These are phyloP conservation scores for Hysterium pulicare DNA, from an alignment of 2,329 filamentous ascomycete species.

Conservation along the genomic window DNA sequence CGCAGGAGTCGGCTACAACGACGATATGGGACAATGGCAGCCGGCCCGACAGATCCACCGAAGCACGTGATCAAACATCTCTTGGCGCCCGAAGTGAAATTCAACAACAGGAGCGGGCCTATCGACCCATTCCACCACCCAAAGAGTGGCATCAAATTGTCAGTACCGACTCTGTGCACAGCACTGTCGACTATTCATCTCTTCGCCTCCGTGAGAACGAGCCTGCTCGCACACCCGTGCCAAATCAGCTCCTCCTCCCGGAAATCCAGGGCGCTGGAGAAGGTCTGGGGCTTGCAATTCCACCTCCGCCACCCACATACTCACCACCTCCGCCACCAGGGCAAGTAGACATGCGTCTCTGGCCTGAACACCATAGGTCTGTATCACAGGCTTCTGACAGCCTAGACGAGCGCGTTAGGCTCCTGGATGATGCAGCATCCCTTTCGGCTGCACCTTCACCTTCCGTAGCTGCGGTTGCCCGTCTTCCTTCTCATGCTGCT, in stretches of 20 bases:
- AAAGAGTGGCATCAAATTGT: conserved; percentile 42
- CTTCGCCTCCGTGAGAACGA: conserved; percentile 23
- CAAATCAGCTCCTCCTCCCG: conserved; percentile 31
- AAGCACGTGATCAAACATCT: conserved; percentile 19
- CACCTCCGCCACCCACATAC: conserved; percentile 28
- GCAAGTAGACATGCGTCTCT: no score
- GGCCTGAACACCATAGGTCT: no score
- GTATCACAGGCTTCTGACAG: no score
- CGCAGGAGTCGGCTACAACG: conserved; percentile 30
- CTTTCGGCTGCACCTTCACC: no score
- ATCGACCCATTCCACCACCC: conserved; percentile 41
- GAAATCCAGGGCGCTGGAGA: conserved; percentile 37
- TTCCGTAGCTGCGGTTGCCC: no score
- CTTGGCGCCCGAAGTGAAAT: not conserved
- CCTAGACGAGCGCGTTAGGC: no score
- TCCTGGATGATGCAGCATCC: no score
- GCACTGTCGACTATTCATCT: conserved; percentile 25
- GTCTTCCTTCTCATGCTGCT: no score
- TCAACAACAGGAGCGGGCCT: conserved; percentile 15
- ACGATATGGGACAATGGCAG: conserved; percentile 17
- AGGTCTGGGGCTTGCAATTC: conserved; percentile 44
- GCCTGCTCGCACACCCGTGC: no score
- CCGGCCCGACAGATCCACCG: conserved; percentile 29
- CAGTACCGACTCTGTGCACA: no score
- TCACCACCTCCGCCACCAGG: conserved; percentile 47